Evolutionary conservation across 2,329 filamentous ascomycete genomes (phyloP).

Genomic region (Chaetomium strumarium): DNA sequence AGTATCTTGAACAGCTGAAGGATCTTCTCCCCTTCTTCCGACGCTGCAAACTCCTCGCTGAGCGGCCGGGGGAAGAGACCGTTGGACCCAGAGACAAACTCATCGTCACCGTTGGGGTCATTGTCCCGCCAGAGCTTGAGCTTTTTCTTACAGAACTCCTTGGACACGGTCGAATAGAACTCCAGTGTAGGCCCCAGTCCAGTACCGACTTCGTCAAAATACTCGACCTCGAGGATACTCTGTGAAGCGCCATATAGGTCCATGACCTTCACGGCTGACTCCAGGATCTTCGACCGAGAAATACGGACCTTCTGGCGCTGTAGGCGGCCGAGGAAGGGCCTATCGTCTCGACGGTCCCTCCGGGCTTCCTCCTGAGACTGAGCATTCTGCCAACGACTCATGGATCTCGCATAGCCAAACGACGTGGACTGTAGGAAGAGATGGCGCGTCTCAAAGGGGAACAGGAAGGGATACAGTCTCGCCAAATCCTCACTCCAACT

Average conservation of each 20-base stretch:
- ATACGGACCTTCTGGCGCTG: slow-evolving; percentile 98
- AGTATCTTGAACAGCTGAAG: slow-evolving; percentile 86
- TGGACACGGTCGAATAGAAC: slow-evolving; percentile 96
- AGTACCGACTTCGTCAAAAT: slow-evolving; percentile 97
- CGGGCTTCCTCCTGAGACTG: slow-evolving; percentile 76
- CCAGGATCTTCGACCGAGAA: slow-evolving; percentile 85
- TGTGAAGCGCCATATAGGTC: slow-evolving; percentile 96
- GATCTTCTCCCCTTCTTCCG: slow-evolving; percentile 79
- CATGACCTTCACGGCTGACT: slow-evolving; percentile 98
- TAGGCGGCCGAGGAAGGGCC: slow-evolving; percentile 82
- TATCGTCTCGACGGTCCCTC: slow-evolving; percentile 79
- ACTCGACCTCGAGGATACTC: slow-evolving; percentile 93
- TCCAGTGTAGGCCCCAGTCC: slow-evolving; percentile 92
- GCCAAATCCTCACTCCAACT: slow-evolving; percentile 95
- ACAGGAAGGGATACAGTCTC: slow-evolving; percentile 89
- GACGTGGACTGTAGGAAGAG: slow-evolving; percentile 96
- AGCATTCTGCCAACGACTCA: slow-evolving; percentile 94
- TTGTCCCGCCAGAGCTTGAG: slow-evolving; percentile 94
- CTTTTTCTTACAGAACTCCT: slow-evolving; percentile 96
- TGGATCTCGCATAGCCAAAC: slow-evolving; percentile 94
- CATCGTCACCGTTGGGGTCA: slow-evolving; percentile 64
- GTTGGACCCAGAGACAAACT: slow-evolving; percentile 77
- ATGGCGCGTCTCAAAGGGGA: slow-evolving; percentile 95
- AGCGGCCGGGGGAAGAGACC: slow-evolving; percentile 91
- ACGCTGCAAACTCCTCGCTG: slow-evolving; percentile 66